phyloP scores from a whole-genome alignment of 164 flowering plant species.

The Akebia trifoliata region DNA sequence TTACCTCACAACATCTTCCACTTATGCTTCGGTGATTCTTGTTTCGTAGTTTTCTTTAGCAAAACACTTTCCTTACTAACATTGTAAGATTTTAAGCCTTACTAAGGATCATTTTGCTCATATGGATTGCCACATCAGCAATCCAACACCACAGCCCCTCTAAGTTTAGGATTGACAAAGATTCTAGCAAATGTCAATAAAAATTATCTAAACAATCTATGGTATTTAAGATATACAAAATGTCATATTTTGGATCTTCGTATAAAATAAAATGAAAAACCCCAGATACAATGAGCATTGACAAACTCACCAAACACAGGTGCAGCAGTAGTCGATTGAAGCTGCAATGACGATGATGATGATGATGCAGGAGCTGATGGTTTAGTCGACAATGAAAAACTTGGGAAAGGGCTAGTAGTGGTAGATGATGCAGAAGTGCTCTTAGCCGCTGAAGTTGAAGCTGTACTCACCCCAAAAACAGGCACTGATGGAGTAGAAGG shows the following conservation, averaged over 20 bases:
- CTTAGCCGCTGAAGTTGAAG: constrained; percentile 20
- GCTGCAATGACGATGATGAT: constrained; percentile 34
- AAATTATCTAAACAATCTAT: neutral
- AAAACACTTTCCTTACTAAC: no score
- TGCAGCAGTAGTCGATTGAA: constrained; percentile 39
- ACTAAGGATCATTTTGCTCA: no score
- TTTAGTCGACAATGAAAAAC: constrained; percentile 36
- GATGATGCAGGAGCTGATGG: constrained; percentile 32
- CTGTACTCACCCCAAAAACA: constrained; percentile 15
- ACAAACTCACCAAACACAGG: constrained; percentile 43
- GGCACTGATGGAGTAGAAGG: constrained; percentile 25
- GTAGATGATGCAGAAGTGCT: constrained; percentile 25
- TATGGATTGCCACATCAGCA: no score
- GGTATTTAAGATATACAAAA: neutral
- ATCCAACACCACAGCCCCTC: no score
- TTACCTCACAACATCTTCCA: no score
- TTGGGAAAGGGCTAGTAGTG: constrained; percentile 33
- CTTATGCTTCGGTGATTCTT: no score
- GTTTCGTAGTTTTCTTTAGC: no score
- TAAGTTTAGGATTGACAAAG: no score
- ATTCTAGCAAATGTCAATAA: neutral
- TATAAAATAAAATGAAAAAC: neutral
- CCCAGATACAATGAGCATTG: neutral
- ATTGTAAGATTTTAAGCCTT: no score
- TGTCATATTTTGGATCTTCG: neutral